Conservation (phyloP, 331 rosid genomes). For the Acacia concinna region DNA sequence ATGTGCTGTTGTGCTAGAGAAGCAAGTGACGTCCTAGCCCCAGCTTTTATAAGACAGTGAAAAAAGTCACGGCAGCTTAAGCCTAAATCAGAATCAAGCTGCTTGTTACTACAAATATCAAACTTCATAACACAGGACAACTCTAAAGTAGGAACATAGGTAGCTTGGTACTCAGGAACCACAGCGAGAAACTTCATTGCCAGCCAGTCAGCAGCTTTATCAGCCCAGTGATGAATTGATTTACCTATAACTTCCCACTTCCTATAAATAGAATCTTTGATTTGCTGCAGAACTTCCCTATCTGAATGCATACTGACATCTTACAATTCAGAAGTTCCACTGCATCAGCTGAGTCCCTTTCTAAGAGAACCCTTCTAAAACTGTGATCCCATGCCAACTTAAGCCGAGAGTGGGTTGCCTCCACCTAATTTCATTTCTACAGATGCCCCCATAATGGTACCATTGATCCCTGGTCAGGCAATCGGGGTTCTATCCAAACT, state of each 20-base stretch:
- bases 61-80: neutral
- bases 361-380: neutral
- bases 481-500: neutral
- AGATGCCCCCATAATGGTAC: neutral
- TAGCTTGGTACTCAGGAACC: neutral
- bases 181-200: neutral
- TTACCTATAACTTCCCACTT: neutral
- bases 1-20: neutral
- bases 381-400: neutral
- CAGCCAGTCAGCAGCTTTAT: neutral
- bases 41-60: neutral
- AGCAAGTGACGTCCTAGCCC: neutral
- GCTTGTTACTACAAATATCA: neutral
- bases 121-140: neutral
- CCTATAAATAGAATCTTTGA: neutral
- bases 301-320: neutral
- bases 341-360: neutral
- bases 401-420: neutral
- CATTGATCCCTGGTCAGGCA: neutral
- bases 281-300: neutral
- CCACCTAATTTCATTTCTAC: neutral
- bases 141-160: neutral
- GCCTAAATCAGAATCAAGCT: neutral
- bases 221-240: neutral
- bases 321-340: neutral